These are phyloP conservation scores for Thraustochytrium sp. DNA, from an alignment of 352 stramenopile species.

Conservation along the genomic window DNA sequence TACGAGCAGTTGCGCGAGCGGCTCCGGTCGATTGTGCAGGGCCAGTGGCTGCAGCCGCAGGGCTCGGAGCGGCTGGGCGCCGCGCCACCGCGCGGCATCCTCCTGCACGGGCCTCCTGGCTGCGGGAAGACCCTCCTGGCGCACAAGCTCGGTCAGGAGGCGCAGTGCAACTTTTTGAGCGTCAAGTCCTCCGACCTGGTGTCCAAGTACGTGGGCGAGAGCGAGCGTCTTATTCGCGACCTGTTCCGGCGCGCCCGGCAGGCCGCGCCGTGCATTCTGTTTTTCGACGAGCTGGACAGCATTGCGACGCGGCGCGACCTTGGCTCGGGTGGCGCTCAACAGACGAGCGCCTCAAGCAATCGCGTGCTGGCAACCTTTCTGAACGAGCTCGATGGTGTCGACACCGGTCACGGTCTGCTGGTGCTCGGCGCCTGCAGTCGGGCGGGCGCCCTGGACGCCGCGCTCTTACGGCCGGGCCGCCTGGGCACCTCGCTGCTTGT, in stretches of 20 bases:
- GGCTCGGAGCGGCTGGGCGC: not conserved
- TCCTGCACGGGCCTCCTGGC: slow-evolving; percentile 78
- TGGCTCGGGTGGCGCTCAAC: not conserved
- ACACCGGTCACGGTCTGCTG: slow-evolving; percentile 68
- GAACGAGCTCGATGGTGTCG: slow-evolving; percentile 89
- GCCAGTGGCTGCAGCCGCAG: not conserved
- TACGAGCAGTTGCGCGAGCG: not conserved
- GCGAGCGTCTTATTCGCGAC: slow-evolving; percentile 80
- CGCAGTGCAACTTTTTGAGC: slow-evolving; percentile 71
- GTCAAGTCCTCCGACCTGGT: slow-evolving; percentile 91
- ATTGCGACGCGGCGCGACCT: slow-evolving; percentile 82
- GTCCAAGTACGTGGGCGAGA: slow-evolving; percentile 98
- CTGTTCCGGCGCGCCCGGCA: slow-evolving; percentile 93
- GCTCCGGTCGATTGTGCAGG: not conserved
- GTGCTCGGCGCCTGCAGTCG: slow-evolving; percentile 79
- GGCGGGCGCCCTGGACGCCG: slow-evolving; percentile 70
- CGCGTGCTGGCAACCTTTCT: slow-evolving; percentile 76
- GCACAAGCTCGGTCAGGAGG: slow-evolving; percentile 65
- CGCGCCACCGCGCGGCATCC: slow-evolving; percentile 62
- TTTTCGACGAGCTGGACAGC: slow-evolving; percentile 99
- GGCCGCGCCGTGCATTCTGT: slow-evolving; percentile 96
- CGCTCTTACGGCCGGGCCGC: slow-evolving; percentile 72
- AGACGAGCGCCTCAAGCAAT: slow-evolving; percentile 52
- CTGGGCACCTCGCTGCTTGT: slow-evolving; percentile 83
- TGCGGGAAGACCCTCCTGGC: slow-evolving; percentile 83